Percentiles rank a stretch among this genome's conserved stretches.
Evolutionary conservation across 148 eudicot species (phyloP).

Genomic region (Vaccinium darrowii): DNA sequence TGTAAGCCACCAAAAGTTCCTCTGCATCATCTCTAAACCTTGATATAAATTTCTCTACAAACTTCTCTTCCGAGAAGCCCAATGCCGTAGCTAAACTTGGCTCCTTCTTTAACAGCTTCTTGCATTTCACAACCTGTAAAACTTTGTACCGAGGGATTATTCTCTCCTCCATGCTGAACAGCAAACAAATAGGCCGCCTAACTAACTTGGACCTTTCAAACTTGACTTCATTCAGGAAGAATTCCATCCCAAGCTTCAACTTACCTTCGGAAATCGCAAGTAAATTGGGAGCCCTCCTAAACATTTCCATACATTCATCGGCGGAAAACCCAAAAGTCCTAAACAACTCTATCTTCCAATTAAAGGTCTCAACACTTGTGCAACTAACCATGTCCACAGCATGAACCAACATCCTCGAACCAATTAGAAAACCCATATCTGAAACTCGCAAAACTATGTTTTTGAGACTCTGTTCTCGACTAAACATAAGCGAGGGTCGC

Average conservation of each 20-base stretch:
- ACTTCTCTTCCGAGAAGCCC: conserved; percentile 17
- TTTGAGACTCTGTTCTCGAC: neutral
- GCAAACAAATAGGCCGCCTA: conserved; percentile 15
- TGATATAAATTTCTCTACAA: conserved; percentile 21
- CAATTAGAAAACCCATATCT: conserved; percentile 20
- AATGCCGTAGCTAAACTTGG: conserved; percentile 8
- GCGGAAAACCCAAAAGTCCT: conserved; percentile 22
- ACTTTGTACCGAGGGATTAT: conserved; percentile 27
- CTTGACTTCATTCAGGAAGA: conserved; percentile 18
- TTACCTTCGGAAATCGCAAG: conserved; percentile 25
- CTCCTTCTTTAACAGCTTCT: conserved; percentile 25
- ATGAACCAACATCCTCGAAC: conserved; percentile 30
- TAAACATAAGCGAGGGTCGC: conserved; percentile 17
- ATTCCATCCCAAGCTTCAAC: conserved; percentile 22
- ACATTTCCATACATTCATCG: conserved; percentile 23
- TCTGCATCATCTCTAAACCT: conserved; percentile 19
- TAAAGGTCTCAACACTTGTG: conserved; percentile 18
- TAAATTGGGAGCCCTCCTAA: conserved; percentile 21
- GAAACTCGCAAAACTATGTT: conserved; percentile 12
- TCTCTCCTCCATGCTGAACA: conserved; percentile 26
- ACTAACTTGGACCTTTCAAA: conserved; percentile 19
- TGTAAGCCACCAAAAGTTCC: conserved; percentile 28
- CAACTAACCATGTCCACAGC: conserved; percentile 16
- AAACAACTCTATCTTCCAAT: conserved; percentile 23
- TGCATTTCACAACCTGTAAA: conserved; percentile 22